phyloP scores from a whole-genome alignment of 2,329 filamentous ascomycete genomes.

The Monosporascus sp. region DNA sequence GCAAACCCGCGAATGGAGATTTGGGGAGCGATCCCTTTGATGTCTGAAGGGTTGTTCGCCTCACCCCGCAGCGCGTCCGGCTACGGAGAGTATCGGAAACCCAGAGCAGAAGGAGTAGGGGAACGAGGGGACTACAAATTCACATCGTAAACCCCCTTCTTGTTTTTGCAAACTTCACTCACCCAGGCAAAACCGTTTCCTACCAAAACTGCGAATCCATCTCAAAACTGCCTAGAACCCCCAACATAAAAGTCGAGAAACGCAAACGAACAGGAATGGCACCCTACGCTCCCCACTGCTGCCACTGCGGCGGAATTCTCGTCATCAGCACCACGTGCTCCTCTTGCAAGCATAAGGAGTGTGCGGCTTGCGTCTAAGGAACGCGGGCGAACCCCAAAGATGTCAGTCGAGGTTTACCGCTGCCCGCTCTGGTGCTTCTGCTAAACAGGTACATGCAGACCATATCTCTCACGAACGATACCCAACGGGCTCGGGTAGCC shows the following conservation, averaged over 20 bases:
- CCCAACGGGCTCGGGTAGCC: background rate
- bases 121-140: background rate
- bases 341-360: constrained; percentile 27
- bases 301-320: constrained; percentile 25
- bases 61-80: background rate
- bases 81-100: background rate
- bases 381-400: background rate
- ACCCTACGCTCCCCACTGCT: constrained; percentile 22
- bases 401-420: background rate
- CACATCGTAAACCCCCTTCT: background rate
- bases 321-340: constrained; percentile 24
- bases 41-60: background rate
- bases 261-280: constrained; percentile 7
- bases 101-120: background rate
- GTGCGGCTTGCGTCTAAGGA: constrained; percentile 17
- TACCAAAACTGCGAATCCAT: background rate
- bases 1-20: background rate
- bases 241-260: background rate
- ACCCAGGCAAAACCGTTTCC: background rate
- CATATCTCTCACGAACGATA: background rate
- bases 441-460: no score
- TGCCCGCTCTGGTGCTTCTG: no score
- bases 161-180: background rate
- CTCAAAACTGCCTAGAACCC: background rate
- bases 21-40: background rate